Base-by-base conservation (phyloP, 257 asterid species). In the Oldenlandia corymbosa region DNA sequence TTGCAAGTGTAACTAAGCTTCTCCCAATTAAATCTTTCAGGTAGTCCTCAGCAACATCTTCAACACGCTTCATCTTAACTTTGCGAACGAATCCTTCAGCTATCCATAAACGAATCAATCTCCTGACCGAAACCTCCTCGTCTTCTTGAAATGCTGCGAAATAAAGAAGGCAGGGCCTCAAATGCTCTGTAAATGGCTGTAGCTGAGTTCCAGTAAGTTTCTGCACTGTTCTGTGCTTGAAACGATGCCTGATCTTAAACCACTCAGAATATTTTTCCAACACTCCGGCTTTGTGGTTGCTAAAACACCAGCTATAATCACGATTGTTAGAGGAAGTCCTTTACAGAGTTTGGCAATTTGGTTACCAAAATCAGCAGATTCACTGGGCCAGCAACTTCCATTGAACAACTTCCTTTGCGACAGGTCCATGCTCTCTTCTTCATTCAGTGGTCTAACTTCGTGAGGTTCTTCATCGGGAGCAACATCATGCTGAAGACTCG, bases 21-120 rank as follows among this genome's bases (percentile, higher is more conserved):
- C 68, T 31, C 26, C 34, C 46, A 50, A 34, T 51, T 9, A 64
- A 17, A 32, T 64, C 68, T 2, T 10, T 10, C 48, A 64, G 10
- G 45, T 50, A 50, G 18, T 24, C 60, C 32, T 65, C 45, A 34
- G 69, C 69, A 56, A 51, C 36, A 50, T 17, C 48, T 30, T 65
- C 39, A 3, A 34, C 4, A 4, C 39, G 4, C 39, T 34, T 34
- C 9, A 9, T 34, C 39, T 34, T 9, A 34, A 9, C 39, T 34
- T 34, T 50, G 1, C 2, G 61, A 4, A 51, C 10, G 8, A 65
- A 37, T 13, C 61, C 61, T 51, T 65, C 69, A n/a, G 69, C 61
- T 24, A 36, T 50, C 69, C 69, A 65, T 16, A 65, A 24, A 0
- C 17, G 51, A 20, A 8, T 3, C 52, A 65, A 65, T 18, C 37